Evolutionary conservation across 1,139 yeast species (phyloP), one percentile per base, ranked within the genome.

Genomic region (Zygosaccharomyces pseudobailii): DNA sequence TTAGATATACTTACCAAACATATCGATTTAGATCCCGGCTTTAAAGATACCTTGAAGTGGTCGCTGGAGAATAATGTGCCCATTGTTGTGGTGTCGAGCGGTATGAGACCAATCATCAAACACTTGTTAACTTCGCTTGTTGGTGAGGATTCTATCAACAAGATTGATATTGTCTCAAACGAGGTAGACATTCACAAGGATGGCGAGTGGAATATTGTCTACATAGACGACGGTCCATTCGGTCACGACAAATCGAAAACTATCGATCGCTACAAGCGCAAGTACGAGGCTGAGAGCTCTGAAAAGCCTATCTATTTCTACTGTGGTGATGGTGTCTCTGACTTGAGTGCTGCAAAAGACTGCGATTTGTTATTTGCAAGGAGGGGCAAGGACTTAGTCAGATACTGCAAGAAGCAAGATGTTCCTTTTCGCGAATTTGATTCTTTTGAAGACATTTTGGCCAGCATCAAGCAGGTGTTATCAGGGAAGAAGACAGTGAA

Each of bases 271-370:
- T 86, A 79, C 62, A 78, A 70, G 59, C 52, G 54, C 40, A 74
- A 67, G 57, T 64, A 52, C 54, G 71, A 66, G 65, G 76, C 73
- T 57, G 71, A 61, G 63, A 69, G 55, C 3, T 56, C 55, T 37
- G 67, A 64, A 17, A 59, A 66, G 24, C 89, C 92, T 8, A 71
- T 74, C 39, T 74, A 89, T 58, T 87, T 90, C 66, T 92, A 92
- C 73, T 87, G 95, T 63, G 98, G 98, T 48, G 98, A 92, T 65
- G 99, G 99, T 51, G 97, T 92, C 25, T 84, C 95, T 46, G 99
- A 92, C 67, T 74, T 92, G 56, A 81, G 89, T 52, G 98, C 98
- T 23, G 97, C 97, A 28, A 83, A 85, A 63, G 97, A 92, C 67
- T 89, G 98, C 43, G 90, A 94, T 67, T 73, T 90, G 59, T 72